phyloP scores from a whole-genome alignment of 164 flowering plant genomes.

The Chloranthus sessilifolius region DNA sequence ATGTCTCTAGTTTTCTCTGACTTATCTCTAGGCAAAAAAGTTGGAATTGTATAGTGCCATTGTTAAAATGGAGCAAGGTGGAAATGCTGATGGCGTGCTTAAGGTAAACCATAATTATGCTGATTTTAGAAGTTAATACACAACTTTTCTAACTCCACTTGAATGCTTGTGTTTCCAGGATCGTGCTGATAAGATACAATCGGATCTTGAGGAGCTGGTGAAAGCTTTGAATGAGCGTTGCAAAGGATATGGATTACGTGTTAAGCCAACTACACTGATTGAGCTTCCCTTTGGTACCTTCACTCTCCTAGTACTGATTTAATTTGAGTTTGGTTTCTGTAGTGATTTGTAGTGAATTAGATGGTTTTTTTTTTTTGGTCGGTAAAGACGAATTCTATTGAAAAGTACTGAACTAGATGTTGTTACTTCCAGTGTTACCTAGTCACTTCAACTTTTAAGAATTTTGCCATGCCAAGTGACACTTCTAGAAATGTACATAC shows the following conservation, averaged over 20 bases:
- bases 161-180: constrained; percentile 36
- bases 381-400: too few species aligned
- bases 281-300: constrained; percentile 92
- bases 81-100: constrained; percentile 49
- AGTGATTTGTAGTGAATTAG: not conserved
- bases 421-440: too few species aligned
- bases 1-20: not conserved
- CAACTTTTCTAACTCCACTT: constrained; percentile 1
- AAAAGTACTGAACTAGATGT: too few species aligned
- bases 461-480: too few species aligned
- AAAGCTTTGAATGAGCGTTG: constrained; percentile 83
- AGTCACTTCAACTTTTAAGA: too few species aligned
- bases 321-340: not conserved
- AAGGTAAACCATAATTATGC: constrained; percentile 43
- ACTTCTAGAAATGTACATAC: too few species aligned
- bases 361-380: not conserved
- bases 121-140: not conserved
- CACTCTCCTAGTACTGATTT: not conserved
- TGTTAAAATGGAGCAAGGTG: constrained; percentile 77
- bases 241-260: constrained; percentile 82
- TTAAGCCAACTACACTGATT: constrained; percentile 62
- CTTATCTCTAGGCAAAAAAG: constrained; percentile 53
- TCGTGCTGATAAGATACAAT: constrained; percentile 69
- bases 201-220: constrained; percentile 74
- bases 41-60: constrained; percentile 83